Conservation (phyloP, 2,329 filamentous ascomycete genomes). For the Endoconidiophora laricicola region DNA sequence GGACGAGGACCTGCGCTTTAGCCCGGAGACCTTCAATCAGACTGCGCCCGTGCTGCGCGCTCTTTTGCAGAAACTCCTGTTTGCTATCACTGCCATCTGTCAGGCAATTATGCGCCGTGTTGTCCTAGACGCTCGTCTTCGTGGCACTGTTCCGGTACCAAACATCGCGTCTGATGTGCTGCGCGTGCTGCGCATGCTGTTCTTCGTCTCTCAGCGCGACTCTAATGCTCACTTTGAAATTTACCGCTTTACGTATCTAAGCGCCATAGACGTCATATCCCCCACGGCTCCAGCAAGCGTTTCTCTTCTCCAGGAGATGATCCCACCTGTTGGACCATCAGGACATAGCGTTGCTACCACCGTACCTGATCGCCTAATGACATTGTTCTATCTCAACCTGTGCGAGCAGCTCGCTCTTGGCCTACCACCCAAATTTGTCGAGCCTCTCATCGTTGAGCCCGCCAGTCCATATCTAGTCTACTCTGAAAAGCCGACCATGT, state of each 20-base stretch:
- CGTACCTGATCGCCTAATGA: slow-evolving; percentile 46
- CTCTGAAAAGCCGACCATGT: slow-evolving; percentile 26
- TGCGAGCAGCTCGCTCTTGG: slow-evolving; percentile 67
- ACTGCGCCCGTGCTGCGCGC: slow-evolving; percentile 62
- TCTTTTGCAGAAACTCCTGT: slow-evolving; percentile 58
- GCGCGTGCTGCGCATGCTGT: slow-evolving; percentile 57
- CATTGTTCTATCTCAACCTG: slow-evolving; percentile 76
- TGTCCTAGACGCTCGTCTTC: slow-evolving; percentile 31
- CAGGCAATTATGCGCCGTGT: slow-evolving; percentile 54
- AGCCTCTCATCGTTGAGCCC: slow-evolving; percentile 56
- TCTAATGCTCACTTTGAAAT: slow-evolving; percentile 63
- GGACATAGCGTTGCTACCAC: slow-evolving; percentile 20
- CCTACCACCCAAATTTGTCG: slow-evolving; percentile 43
- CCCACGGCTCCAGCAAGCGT: slow-evolving; percentile 50
- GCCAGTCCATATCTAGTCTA: slow-evolving; percentile 55
- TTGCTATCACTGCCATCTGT: slow-evolving; percentile 57
- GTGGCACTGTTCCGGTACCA: slow-evolving; percentile 32
- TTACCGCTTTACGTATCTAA: slow-evolving; percentile 69
- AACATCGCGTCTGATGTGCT: slow-evolving; percentile 54
- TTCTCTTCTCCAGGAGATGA: slow-evolving; percentile 48
- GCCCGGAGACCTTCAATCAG: slow-evolving; percentile 44
- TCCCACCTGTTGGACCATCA: slow-evolving; percentile 36
- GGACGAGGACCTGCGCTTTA: slow-evolving; percentile 46
- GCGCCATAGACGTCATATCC: slow-evolving; percentile 64
- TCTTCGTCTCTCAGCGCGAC: slow-evolving; percentile 64